These are phyloP conservation scores for Rhizophagus sp. DNA, from an alignment of 192 early-diverging fungal species.

Conservation along the genomic window DNA sequence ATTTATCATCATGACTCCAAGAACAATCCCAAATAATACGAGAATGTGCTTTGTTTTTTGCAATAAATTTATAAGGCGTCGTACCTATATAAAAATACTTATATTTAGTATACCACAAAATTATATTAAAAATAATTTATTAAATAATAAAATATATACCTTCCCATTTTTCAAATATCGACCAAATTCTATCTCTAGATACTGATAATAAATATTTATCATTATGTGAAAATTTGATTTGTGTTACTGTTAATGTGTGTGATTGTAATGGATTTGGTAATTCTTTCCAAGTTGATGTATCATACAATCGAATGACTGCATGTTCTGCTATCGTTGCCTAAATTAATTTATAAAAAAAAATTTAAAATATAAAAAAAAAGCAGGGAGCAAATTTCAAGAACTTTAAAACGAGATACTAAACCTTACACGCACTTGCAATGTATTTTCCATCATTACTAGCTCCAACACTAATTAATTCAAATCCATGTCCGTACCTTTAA, in stretches of 20 bases:
- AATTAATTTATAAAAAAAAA: not conserved
- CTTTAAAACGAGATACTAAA: constrained; percentile 26
- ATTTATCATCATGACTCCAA: constrained; percentile 75
- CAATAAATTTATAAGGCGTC: constrained; percentile 57
- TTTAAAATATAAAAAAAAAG: not conserved
- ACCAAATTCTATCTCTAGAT: constrained; percentile 89
- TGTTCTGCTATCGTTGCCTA: constrained; percentile 71
- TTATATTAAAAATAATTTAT: not conserved
- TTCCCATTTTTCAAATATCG: constrained; percentile 64
- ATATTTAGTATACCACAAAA: not conserved
- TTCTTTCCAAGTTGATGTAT: constrained; percentile 71
- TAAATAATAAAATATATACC: constrained; percentile 26
- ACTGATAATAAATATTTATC: constrained; percentile 74
- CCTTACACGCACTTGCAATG: constrained; percentile 78
- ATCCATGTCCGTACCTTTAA: constrained; percentile 83
- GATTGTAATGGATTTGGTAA: constrained; percentile 54
- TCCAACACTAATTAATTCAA: constrained; percentile 84
- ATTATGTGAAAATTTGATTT: constrained; percentile 75
- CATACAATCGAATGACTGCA: constrained; percentile 72
- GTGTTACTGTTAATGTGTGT: constrained; percentile 86
- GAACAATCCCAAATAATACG: constrained; percentile 92
- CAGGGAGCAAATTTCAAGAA: not conserved
- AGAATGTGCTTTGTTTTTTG: constrained; percentile 77
- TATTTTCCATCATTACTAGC: constrained; percentile 66
- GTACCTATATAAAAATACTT: constrained; percentile 20